A percentile compares a stretch with the other conserved stretches of the same genome.
Conservation (phyloP, 306 rosid genomes). For the Quercus berberidifolia region DNA sequence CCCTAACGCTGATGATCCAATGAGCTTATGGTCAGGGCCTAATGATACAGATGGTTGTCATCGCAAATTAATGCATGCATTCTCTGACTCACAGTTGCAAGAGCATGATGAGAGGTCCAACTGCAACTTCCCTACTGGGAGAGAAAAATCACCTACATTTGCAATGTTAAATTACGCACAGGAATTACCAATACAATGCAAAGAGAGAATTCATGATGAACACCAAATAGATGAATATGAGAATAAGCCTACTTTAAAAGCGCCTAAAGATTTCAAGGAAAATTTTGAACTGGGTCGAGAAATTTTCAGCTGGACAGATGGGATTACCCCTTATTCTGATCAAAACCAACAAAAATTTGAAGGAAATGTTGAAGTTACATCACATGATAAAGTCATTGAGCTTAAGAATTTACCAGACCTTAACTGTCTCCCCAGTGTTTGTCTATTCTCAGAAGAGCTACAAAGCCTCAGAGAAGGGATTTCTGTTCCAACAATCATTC, state of each 20-base stretch:
- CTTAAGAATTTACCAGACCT: conserved; percentile 27
- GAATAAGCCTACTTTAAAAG: conserved; percentile 23
- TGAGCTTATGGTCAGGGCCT: conserved; percentile 28
- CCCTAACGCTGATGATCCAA: conserved; percentile 30
- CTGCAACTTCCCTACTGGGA: conserved; percentile 25
- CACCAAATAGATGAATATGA: conserved; percentile 24
- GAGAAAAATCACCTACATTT: conserved; percentile 32
- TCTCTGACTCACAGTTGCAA: conserved; percentile 52
- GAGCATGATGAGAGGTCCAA: conserved; percentile 38
- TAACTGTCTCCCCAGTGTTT: conserved; percentile 30
- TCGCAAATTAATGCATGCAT: conserved; percentile 42
- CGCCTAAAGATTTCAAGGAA: conserved; percentile 16
- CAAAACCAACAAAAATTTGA: background rate
- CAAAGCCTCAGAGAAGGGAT: conserved; percentile 23
- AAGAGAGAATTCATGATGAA: conserved; percentile 25
- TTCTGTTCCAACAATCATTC: conserved; percentile 17
- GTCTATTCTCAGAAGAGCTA: conserved; percentile 32
- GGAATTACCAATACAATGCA: conserved; percentile 32
- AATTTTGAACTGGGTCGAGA: conserved; percentile 23
- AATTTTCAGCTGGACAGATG: conserved; percentile 26
- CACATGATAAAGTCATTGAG: conserved; percentile 19
- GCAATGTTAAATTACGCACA: conserved; percentile 36
- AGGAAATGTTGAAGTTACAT: conserved; percentile 28
- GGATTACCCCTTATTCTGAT: conserved; percentile 21
- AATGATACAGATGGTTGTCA: conserved; percentile 34